These are phyloP conservation scores for Kazachstania bromeliacearum DNA, from an alignment of 805 yeast species.

Conservation along the genomic window DNA sequence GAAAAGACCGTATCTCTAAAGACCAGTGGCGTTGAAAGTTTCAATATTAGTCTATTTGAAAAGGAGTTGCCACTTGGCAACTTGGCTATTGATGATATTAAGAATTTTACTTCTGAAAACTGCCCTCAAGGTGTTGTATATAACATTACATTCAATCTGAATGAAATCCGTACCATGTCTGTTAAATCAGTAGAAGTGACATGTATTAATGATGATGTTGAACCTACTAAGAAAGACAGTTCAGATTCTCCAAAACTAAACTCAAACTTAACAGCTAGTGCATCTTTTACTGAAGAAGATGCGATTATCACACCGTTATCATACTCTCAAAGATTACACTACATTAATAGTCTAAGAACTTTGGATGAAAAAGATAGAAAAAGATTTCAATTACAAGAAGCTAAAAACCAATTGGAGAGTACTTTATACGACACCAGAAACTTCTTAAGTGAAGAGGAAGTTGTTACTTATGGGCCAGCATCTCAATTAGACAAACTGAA, in stretches of 20 bases:
- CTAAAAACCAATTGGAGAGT: slow-evolving; percentile 62
- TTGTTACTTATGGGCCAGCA: slow-evolving; percentile 34
- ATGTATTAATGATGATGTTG: slow-evolving; percentile 30
- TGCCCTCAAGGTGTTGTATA: slow-evolving; percentile 34
- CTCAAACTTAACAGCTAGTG: slow-evolving; percentile 6
- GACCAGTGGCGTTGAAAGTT: slow-evolving; percentile 24
- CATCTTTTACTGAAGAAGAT: not conserved
- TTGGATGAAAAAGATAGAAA: slow-evolving; percentile 44
- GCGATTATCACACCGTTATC: slow-evolving; percentile 3
- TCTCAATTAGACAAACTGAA: slow-evolving; percentile 32
- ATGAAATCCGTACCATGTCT: slow-evolving; percentile 42
- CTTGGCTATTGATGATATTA: slow-evolving; percentile 8
- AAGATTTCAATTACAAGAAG: slow-evolving; percentile 47
- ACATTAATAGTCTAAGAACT: slow-evolving; percentile 35
- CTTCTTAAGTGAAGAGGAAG: slow-evolving; percentile 45
- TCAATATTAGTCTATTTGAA: slow-evolving; percentile 30
- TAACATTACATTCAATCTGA: slow-evolving; percentile 37
- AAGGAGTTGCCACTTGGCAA: slow-evolving; percentile 13
- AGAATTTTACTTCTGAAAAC: slow-evolving; percentile 29
- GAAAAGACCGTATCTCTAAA: slow-evolving; percentile 30
- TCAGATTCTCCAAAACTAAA: no score
- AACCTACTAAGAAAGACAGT: slow-evolving; percentile 4
- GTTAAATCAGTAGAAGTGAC: slow-evolving; percentile 37
- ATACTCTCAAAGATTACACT: slow-evolving; percentile 2
- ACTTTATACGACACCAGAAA: slow-evolving; percentile 61